phyloP scores from a whole-genome alignment of 176 grass and related monocot genomes.

The Oryza rufipogon region DNA sequence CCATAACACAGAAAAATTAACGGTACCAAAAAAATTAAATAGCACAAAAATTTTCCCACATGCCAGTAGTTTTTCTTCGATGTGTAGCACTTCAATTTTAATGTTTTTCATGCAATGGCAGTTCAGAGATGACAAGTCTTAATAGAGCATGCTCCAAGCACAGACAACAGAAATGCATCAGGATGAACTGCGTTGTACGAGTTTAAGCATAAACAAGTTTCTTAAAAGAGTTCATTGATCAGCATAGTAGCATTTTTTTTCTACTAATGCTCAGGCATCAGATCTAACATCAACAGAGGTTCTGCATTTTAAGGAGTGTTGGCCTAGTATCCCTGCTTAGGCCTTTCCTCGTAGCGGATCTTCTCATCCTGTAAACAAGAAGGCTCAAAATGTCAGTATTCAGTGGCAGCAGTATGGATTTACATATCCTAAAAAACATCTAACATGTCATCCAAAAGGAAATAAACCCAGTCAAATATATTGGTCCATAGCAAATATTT shows the following conservation, averaged over 20 bases:
- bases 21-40: no score
- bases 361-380: slow-evolving; percentile 52
- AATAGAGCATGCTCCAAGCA: background rate
- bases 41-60: no score
- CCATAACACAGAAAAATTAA: no score
- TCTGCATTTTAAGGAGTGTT: background rate
- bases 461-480: background rate
- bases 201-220: background rate
- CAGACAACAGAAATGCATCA: no score
- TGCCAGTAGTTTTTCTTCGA: no score
- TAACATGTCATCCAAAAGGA: background rate
- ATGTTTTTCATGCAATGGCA: no score
- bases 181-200: background rate
- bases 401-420: background rate
- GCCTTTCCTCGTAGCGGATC: slow-evolving; percentile 38
- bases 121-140: no score
- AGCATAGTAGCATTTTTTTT: background rate
- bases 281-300: slow-evolving; percentile 1
- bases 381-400: background rate
- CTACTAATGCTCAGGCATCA: background rate
- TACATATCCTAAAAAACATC: background rate
- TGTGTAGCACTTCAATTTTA: no score
- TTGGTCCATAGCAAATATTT: background rate
- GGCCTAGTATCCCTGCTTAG: slow-evolving; percentile 46
- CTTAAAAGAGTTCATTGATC: background rate